A percentile compares a stretch with the other conserved stretches of the same genome.
These are phyloP conservation scores for Annona cherimola DNA, from an alignment of 164 flowering plant genomes.

Conservation along the genomic window DNA sequence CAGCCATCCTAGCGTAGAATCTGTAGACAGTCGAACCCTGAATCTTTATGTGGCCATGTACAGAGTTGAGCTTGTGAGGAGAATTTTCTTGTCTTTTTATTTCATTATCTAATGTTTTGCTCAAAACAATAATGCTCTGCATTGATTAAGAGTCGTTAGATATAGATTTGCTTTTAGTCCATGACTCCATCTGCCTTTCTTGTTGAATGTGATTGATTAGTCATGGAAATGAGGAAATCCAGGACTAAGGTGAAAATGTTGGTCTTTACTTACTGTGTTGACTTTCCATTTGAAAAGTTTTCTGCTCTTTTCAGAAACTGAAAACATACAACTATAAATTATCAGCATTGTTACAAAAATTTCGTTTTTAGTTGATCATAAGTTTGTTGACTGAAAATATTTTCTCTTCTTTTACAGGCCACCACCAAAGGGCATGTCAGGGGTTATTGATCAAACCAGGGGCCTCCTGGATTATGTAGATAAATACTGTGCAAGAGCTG, in stretches of 20 bases:
- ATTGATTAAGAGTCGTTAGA: too few species aligned
- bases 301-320: not conserved
- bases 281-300: not conserved
- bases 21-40: not conserved
- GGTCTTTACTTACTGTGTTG: not conserved
- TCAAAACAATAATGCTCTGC: too few species aligned
- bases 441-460: slow-evolving; percentile 95
- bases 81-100: not conserved
- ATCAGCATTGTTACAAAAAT: not conserved
- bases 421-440: slow-evolving; percentile 73
- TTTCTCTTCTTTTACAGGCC: slow-evolving; percentile 43
- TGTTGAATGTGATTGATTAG: not conserved
- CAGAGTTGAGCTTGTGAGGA: not conserved
- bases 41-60: not conserved
- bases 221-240: not conserved
- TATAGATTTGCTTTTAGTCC: not conserved
- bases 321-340: not conserved
- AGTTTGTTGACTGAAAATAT: not conserved
- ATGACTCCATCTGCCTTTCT: not conserved
- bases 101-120: not conserved
- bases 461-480: slow-evolving; percentile 82
- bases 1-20: too few species aligned
- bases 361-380: not conserved
- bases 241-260: not conserved
- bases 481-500: slow-evolving; percentile 61